Evolutionary conservation across 2,329 filamentous ascomycete species (phyloP), one percentile per base, ranked within the genome.

Genomic region (Fusarium pilosicola): DNA sequence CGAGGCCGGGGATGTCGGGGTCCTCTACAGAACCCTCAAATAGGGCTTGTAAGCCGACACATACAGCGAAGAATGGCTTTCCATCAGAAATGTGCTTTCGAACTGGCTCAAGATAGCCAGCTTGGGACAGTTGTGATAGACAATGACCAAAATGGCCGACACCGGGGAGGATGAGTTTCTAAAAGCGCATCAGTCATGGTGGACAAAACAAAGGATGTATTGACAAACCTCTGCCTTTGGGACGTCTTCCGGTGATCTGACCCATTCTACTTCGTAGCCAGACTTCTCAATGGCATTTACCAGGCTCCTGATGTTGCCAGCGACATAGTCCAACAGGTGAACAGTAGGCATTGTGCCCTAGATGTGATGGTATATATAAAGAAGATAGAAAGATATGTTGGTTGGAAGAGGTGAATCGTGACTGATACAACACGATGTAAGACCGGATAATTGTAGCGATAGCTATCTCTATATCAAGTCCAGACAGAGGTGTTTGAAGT

Each of bases 11-110:
- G 20, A 94, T 91, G 24, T 86, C 83, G 1, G 91, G 85, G 74
- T 94, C 92, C 82, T 99, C 96, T 45, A 90, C 89, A 0, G 96
- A 98, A 14, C 93, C 93, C 75, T 94, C 88, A 79, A 98, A 98
- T 1, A 99, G 86, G 2, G 94, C 94, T 83, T 99, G 96, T 20
- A 98, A 82, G 6, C 96, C 96, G 61, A 99, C 96, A 80, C 96
- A 99, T 79, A 99, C 97, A 56, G 93, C 95, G 92, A 99, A 97
- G 81, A 99, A 98, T 20, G 96, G 95, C 84, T 98, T 98, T n/a
- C 95, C 95, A 20, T 93, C 89, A 59, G 91, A 87, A 78, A 99
- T 95, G 85, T 98, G 95, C 74, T 91, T 87, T 76, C 88, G 90
- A 74, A 99, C 92, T 15, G 95, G 93, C 68, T 94, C 93, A 62